phyloP scores from a whole-genome alignment of 2,329 filamentous ascomycete species.

The Elsinoe arachidis region DNA sequence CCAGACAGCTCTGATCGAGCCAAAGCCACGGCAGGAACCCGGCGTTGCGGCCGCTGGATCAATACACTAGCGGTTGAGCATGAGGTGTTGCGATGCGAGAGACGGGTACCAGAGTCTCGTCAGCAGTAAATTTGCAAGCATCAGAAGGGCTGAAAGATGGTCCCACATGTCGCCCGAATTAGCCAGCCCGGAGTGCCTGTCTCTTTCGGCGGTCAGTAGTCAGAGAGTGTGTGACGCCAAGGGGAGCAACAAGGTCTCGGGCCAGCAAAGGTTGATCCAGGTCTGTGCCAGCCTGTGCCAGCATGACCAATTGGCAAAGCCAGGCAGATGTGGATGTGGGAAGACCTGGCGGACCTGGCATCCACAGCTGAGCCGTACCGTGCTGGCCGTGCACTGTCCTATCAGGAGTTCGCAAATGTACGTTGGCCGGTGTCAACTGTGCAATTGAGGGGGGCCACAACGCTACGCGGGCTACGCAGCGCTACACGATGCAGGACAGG shows the following conservation, averaged over 20 bases:
- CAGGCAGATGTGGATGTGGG: neutral
- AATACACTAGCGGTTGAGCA: neutral
- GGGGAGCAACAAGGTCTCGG: conserved; percentile 4
- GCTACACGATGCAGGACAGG: neutral
- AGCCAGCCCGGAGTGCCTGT: neutral
- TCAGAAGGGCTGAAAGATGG: neutral
- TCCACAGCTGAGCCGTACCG: conserved; percentile 9
- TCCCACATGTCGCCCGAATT: conserved; percentile 1
- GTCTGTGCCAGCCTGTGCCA: conserved; percentile 2
- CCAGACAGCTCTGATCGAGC: conserved; percentile 4
- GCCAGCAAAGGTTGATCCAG: conserved; percentile 8
- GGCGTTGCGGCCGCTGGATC: conserved; percentile 4
- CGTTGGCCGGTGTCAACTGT: conserved; percentile 4
- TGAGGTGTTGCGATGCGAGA: conserved; percentile 4
- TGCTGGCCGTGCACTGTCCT: neutral
- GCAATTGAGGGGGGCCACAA: conserved; percentile 7
- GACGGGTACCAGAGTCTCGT: conserved; percentile 6
- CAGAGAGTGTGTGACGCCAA: neutral
- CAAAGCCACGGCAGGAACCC: conserved; percentile 5
- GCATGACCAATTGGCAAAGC: neutral
- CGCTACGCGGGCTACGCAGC: neutral
- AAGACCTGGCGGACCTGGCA: neutral
- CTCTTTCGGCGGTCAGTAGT: neutral
- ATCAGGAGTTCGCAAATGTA: conserved; percentile 2
- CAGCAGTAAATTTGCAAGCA: neutral